Conservation (phyloP, 75 land plant species). For the Ceratopteris richardii region DNA sequence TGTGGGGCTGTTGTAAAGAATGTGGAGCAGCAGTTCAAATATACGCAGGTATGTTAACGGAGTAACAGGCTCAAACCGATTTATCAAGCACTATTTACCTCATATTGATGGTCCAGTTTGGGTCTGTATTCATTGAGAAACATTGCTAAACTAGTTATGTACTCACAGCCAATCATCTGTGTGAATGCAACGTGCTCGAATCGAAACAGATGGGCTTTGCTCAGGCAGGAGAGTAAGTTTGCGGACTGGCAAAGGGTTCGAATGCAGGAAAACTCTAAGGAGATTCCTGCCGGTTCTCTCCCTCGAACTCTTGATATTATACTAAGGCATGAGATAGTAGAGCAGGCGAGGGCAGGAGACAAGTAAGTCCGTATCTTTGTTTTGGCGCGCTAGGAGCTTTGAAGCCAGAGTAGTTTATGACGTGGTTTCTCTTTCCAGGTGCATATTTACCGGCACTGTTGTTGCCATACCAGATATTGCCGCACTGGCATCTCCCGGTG, state of each 20-base stretch:
- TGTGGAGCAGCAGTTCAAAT: conserved; percentile 95
- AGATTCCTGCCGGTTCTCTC: conserved; percentile 96
- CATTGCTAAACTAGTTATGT: neutral
- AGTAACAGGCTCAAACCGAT: neutral
- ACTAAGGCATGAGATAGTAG: conserved; percentile 96
- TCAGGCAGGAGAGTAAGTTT: conserved; percentile 94
- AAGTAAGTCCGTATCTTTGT: conserved; percentile 43
- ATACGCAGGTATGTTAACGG: conserved; percentile 61
- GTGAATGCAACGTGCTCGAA: conserved; percentile 79
- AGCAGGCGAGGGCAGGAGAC: conserved; percentile 97
- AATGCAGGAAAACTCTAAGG: conserved; percentile 95
- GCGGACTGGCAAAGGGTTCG: conserved; percentile 97
- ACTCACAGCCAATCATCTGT: conserved; percentile 72
- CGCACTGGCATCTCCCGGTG: conserved; percentile 95
- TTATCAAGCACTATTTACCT: neutral
- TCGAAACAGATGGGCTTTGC: conserved; percentile 66
- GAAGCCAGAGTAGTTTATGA: neutral
- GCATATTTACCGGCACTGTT: conserved; percentile 90
- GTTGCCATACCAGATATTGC: conserved; percentile 90
- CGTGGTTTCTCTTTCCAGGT: conserved; percentile 33
- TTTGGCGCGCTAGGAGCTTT: too few species aligned
- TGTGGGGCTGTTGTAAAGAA: conserved; percentile 72
- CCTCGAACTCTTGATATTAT: conserved; percentile 99
- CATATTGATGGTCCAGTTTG: too few species aligned
- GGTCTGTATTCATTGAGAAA: too few species aligned